Percentiles rank a stretch among this genome's conserved stretches.
Evolutionary conservation across 805 yeast genomes (phyloP).

Genomic region (Komagataella populi): DNA sequence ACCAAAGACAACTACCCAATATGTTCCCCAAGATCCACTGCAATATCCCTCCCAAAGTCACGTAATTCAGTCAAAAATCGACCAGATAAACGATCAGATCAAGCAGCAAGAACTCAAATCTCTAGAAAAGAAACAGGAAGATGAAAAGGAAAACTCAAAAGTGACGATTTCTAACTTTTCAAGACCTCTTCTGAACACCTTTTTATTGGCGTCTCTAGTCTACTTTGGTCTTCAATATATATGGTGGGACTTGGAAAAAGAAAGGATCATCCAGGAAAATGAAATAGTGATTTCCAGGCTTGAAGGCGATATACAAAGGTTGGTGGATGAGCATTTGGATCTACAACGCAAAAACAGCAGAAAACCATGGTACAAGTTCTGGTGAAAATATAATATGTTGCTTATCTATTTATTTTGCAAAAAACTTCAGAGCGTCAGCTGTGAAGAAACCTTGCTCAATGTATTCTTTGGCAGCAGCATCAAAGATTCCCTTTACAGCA

Average conservation of each 20-base stretch:
- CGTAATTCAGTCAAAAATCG: slow-evolving; percentile 14
- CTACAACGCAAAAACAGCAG: background rate
- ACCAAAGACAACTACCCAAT: slow-evolving; percentile 1
- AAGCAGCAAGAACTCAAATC: slow-evolving; percentile 11
- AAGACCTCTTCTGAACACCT: slow-evolving; percentile 17
- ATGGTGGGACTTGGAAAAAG: slow-evolving; percentile 19
- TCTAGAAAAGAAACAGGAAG: slow-evolving; percentile 7
- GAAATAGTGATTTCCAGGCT: slow-evolving; percentile 10
- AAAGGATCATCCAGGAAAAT: slow-evolving; percentile 12
- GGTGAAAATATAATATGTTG: background rate
- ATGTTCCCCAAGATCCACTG: slow-evolving; percentile 16
- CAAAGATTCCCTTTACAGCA: slow-evolving; percentile 44
- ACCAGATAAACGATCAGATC: slow-evolving; percentile 11
- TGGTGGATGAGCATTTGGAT: slow-evolving; percentile 12
- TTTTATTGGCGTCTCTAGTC: slow-evolving; percentile 17
- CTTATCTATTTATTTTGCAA: slow-evolving; percentile 8
- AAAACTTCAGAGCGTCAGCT: slow-evolving; percentile 40
- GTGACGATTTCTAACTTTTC: slow-evolving; percentile 18
- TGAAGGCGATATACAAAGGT: slow-evolving; percentile 13
- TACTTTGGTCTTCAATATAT: slow-evolving; percentile 17
- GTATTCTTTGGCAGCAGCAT: slow-evolving; percentile 39
- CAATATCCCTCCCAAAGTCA: slow-evolving; percentile 14
- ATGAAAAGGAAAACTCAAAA: slow-evolving; percentile 9
- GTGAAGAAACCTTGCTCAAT: slow-evolving; percentile 26
- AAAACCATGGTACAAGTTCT: slow-evolving; percentile 2